These are phyloP conservation scores for Thalassiosira mediterranea DNA, from an alignment of 352 stramenopile genomes.

Conservation along the genomic window DNA sequence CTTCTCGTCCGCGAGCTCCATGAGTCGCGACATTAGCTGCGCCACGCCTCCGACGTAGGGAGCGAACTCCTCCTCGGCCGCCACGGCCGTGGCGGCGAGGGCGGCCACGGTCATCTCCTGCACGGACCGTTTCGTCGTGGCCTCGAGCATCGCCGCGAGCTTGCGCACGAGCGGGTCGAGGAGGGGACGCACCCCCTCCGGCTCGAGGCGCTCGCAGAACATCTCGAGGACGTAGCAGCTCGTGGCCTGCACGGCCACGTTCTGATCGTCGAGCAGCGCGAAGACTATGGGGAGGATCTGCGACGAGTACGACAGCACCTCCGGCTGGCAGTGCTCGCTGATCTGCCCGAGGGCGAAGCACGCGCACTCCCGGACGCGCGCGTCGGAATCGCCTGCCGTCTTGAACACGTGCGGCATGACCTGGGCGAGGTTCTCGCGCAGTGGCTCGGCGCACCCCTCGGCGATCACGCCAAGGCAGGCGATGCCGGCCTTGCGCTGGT, in stretches of 20 bases:
- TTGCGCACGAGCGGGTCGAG: constrained; percentile 95
- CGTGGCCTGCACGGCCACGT: constrained; percentile 93
- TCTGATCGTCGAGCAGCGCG: constrained; percentile 91
- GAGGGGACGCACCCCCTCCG: constrained; percentile 92
- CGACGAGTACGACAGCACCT: constrained; percentile 93
- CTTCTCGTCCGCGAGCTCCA: constrained; percentile 91
- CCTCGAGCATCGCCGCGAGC: constrained; percentile 91
- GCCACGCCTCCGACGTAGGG: constrained; percentile 92
- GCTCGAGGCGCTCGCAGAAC: constrained; percentile 98
- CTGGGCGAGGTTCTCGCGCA: constrained; percentile 92
- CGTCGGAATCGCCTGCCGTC: constrained; percentile 89
- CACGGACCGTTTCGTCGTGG: constrained; percentile 88
- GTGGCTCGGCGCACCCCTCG: constrained; percentile 94
- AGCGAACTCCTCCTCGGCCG: constrained; percentile 95
- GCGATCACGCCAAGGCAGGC: constrained; percentile 96
- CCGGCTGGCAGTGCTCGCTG: constrained; percentile 96
- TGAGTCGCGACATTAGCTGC: constrained; percentile 86
- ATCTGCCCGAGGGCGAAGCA: constrained; percentile 98
- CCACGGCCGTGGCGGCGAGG: constrained; percentile 94
- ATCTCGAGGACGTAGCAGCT: constrained; percentile 98
- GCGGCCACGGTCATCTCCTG: constrained; percentile 98
- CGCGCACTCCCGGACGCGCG: constrained; percentile 94
- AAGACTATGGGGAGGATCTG: constrained; percentile 97
- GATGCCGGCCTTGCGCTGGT: constrained; percentile 94
- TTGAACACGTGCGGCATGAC: constrained; percentile 92